Conservation (phyloP, 2,329 filamentous ascomycete species). For the Penicillium sclerotiorum region DNA sequence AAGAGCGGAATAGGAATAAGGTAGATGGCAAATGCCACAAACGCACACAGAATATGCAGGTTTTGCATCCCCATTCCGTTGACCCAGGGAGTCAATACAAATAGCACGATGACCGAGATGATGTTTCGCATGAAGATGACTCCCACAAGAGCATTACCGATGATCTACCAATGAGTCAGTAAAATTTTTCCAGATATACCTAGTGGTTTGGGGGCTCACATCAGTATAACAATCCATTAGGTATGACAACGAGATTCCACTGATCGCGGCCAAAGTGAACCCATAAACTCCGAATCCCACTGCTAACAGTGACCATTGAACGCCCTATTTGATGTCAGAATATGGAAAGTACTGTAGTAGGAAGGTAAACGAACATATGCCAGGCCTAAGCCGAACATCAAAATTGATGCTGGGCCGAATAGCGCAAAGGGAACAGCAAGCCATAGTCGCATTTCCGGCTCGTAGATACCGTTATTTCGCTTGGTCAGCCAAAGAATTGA, state of each 20-base stretch:
- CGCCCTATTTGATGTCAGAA: constrained; percentile 14
- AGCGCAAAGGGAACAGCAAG: constrained; percentile 28
- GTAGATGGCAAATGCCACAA: constrained; percentile 18
- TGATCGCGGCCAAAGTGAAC: constrained; percentile 19
- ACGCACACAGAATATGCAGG: constrained; percentile 21
- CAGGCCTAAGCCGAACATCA: constrained; percentile 44
- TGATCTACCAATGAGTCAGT: constrained; percentile 35
- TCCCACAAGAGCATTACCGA: constrained; percentile 50
- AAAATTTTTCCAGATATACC: neutral
- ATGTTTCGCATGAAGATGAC: constrained; percentile 51
- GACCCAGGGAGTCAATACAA: constrained; percentile 48
- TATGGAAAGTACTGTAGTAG: rapidly evolving
- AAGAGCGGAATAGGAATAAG: constrained; percentile 25
- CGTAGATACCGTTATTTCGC: constrained; percentile 45
- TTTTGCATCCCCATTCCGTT: constrained; percentile 26
- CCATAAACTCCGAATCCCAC: constrained; percentile 29
- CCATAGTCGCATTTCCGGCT: constrained; percentile 51
- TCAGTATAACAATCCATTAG: constrained; percentile 36
- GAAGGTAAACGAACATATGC: constrained; percentile 22
- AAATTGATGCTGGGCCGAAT: constrained; percentile 36
- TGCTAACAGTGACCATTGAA: constrained; percentile 33
- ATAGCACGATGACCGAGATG: constrained; percentile 49
- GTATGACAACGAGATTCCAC: constrained; percentile 31
- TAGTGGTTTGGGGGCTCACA: constrained; percentile 10
- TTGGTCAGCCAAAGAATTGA: constrained; percentile 41